These are phyloP conservation scores for Tylopilus plumbeoviolaceoides DNA, from an alignment of 768 basidiomycete species.

Conservation along the genomic window DNA sequence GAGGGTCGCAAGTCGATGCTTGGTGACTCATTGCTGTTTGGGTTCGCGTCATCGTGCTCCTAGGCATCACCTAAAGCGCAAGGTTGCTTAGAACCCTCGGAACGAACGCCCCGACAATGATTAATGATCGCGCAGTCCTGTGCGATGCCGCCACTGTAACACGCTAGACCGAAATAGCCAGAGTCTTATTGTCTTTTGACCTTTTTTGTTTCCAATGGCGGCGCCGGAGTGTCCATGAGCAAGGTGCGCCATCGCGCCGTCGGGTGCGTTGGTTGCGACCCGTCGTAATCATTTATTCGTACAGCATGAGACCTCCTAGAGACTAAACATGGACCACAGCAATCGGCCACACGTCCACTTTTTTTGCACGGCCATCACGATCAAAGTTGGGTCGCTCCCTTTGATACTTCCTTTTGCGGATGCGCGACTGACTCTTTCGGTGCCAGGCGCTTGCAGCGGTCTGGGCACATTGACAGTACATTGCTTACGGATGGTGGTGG, in stretches of 20 bases:
- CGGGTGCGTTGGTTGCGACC: not conserved
- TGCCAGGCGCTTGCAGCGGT: not conserved
- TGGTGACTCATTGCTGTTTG: not conserved
- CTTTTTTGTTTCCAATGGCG: too few relatives aligned
- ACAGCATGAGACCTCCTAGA: not conserved
- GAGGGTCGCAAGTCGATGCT: not conserved
- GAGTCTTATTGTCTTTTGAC: conserved; percentile 9
- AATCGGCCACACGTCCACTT: conserved; percentile 1
- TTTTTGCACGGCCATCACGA: not conserved
- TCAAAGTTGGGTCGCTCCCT: not conserved
- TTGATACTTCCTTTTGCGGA: conserved; percentile 12
- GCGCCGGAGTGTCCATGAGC: not conserved
- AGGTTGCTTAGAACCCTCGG: not conserved
- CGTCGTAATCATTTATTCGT: not conserved
- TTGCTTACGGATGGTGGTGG: not conserved
- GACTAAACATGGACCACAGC: not conserved
- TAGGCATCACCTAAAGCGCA: too few relatives aligned
- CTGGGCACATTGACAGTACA: not conserved
- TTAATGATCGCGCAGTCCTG: too few relatives aligned
- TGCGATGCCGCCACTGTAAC: not conserved
- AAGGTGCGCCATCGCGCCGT: not conserved
- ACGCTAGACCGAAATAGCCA: not conserved
- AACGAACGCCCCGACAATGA: not conserved
- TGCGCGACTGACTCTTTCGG: too few relatives aligned
- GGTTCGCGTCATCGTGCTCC: not conserved